Percentiles rank a stretch among this genome's conserved stretches.
These are phyloP conservation scores for Penicillium sclerotiorum DNA, from an alignment of 2,329 filamentous ascomycete genomes.

Conservation along the genomic window DNA sequence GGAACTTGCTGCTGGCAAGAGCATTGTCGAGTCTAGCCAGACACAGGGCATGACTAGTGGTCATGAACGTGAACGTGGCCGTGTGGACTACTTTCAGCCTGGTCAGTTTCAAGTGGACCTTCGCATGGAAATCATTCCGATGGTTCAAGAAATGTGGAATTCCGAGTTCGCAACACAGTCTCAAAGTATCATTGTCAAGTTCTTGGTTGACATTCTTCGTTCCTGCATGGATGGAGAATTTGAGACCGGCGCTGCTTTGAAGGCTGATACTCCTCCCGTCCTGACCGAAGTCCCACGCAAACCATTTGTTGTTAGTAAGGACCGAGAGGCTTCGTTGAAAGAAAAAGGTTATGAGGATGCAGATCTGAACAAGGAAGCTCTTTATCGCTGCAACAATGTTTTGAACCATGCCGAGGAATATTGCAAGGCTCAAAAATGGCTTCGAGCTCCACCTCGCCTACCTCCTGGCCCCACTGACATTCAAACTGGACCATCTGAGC, in stretches of 20 bases:
- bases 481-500: slow-evolving; percentile 33
- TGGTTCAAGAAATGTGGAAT: slow-evolving; percentile 79
- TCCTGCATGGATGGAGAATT: slow-evolving; percentile 75
- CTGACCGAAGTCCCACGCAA: slow-evolving; percentile 51
- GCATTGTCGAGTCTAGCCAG: slow-evolving; percentile 74
- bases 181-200: slow-evolving; percentile 73
- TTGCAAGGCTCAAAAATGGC: slow-evolving; percentile 64
- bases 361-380: slow-evolving; percentile 72
- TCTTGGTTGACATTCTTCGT: slow-evolving; percentile 80
- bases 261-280: slow-evolving; percentile 60
- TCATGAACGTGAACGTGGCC: slow-evolving; percentile 58
- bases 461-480: slow-evolving; percentile 67
- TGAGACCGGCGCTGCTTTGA: slow-evolving; percentile 67
- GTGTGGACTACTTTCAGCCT: slow-evolving; percentile 64
- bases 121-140: slow-evolving; percentile 75
- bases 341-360: slow-evolving; percentile 56
- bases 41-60: slow-evolving; percentile 57
- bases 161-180: slow-evolving; percentile 81
- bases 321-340: slow-evolving; percentile 48
- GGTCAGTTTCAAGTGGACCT: slow-evolving; percentile 85
- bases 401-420: slow-evolving; percentile 68
- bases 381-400: slow-evolving; percentile 78
- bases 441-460: slow-evolving; percentile 63
- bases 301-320: slow-evolving; percentile 55
- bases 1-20: slow-evolving; percentile 74